Evolutionary conservation across 306 rosid species (phyloP), one percentile per base, ranked within the genome.

Genomic region (Clitoria ternatea): DNA sequence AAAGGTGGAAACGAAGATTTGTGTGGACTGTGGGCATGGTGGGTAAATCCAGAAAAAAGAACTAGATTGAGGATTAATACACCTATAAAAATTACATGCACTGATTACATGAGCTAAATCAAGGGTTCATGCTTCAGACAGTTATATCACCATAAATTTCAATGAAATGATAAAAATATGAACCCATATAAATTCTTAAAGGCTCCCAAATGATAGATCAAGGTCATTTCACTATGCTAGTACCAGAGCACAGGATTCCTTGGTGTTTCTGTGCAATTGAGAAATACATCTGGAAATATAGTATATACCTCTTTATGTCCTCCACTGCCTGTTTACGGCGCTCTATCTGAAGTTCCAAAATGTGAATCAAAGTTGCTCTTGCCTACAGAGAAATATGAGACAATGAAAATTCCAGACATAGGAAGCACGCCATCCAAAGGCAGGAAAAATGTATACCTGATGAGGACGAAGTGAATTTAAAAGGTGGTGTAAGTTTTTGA

Each of bases 401-500:
- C 49, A 37, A 47, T n/a, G 29, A 64, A 65, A 63, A 29, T n/a
- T 43, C 20, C 56, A 10, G 30, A 53, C 19, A 65, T 43, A 6
- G 11, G 55, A 35, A 71, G 59, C 69, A 18, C 19, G 65, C 44
- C 23, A 47, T 15, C 45, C 27, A 70, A 61, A 78, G 47, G 14
- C 45, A 54, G 36, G 77, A 56, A 72, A 19, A 66, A 45, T 19
- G 64, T 47, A 48, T 72, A 61, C 98, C 85, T 93, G 98, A 81
- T 93, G 97, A 24, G 97, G 98, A 18, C 97, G 93, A 75, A 90
- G 53, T 22, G 94, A 90, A 73, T 93, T 93, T 47, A 93, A 86
- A 82, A 93, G 96, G 74, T 93, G 97, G 72, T 93, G 96, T 62
- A 93, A 61, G 86, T 93, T 93, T 83, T 93, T 93, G 77, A 88